Percentiles rank a stretch among this genome's conserved stretches.
phyloP scores from a whole-genome alignment of 257 asterid species.

The Sherardia arvensis region DNA sequence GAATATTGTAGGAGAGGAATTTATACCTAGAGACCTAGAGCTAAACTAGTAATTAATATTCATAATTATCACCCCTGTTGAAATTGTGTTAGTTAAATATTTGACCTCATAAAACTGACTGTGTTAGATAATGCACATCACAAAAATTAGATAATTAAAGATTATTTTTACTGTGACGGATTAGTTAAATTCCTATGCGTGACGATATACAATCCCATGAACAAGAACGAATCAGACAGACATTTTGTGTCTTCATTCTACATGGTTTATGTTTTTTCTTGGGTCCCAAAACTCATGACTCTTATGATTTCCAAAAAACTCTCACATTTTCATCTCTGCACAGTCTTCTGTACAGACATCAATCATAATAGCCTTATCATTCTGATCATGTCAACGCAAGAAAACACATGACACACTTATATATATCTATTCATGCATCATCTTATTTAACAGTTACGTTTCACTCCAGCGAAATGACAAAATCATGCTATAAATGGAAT shows the following conservation, averaged over 20 bases:
- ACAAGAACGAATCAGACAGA: slow-evolving; percentile 4
- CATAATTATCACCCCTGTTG: no score
- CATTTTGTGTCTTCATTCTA: slow-evolving; percentile 15
- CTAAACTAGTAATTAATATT: no score
- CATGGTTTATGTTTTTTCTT: slow-evolving; percentile 14
- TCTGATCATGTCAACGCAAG: slow-evolving; percentile 11
- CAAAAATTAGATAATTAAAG: no score
- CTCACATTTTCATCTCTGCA: slow-evolving; percentile 15
- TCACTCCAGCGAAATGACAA: neutral
- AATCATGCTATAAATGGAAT: neutral
- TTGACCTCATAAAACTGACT: no score
- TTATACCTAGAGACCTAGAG: no score
- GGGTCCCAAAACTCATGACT: slow-evolving; percentile 12
- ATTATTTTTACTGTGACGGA: neutral
- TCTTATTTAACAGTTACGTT: neutral
- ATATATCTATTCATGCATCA: neutral
- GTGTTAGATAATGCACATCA: no score
- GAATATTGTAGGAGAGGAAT: no score
- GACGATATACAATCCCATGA: neutral
- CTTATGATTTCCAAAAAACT: neutral
- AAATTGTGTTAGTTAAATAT: no score
- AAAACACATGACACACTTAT: neutral
- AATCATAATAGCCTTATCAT: slow-evolving; percentile 16
- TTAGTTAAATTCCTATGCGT: slow-evolving; percentile 2
- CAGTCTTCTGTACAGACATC: slow-evolving; percentile 11